phyloP scores from a whole-genome alignment of 2,329 filamentous ascomycete species.

The Karstenula rhodostoma region DNA sequence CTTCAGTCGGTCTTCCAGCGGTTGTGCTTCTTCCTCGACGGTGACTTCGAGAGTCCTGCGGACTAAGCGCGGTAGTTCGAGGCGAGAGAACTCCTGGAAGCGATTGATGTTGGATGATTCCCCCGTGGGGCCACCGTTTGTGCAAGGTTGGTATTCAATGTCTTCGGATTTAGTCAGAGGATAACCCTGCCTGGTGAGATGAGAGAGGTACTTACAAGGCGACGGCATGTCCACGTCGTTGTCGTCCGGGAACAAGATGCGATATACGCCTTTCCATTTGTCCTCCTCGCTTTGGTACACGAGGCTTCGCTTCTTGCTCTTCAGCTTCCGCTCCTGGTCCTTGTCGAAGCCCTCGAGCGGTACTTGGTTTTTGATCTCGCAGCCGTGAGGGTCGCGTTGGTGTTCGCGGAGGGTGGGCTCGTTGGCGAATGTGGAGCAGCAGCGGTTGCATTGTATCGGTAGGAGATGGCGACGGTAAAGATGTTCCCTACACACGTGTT shows the following conservation, averaged over 20 bases:
- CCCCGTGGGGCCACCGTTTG: conserved; percentile 2
- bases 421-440: conserved; percentile 31
- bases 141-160: conserved; percentile 30
- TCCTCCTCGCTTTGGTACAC: conserved; percentile 31
- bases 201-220: conserved; percentile 24
- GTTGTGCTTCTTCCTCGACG: conserved; percentile 36
- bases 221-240: conserved; percentile 30
- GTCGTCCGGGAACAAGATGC: conserved; percentile 36
- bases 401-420: conserved; percentile 33
- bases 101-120: conserved; percentile 25
- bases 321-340: conserved; percentile 35
- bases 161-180: conserved; percentile 14
- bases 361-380: conserved; percentile 29
- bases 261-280: conserved; percentile 37
- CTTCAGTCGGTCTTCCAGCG: conserved; percentile 35
- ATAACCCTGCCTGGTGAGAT: not conserved
- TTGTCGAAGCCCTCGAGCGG: conserved; percentile 35
- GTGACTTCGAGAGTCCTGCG: conserved; percentile 33
- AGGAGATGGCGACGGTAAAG: conserved; percentile 35
- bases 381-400: conserved; percentile 31
- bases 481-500: conserved; percentile 26
- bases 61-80: conserved; percentile 37
- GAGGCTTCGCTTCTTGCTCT: conserved; percentile 35
- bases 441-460: conserved; percentile 35
- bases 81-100: conserved; percentile 36